A percentile compares a stretch with the other conserved stretches of the same genome.
Conservation (phyloP, 2,329 filamentous ascomycete species). For the Arthroderma sp. region DNA sequence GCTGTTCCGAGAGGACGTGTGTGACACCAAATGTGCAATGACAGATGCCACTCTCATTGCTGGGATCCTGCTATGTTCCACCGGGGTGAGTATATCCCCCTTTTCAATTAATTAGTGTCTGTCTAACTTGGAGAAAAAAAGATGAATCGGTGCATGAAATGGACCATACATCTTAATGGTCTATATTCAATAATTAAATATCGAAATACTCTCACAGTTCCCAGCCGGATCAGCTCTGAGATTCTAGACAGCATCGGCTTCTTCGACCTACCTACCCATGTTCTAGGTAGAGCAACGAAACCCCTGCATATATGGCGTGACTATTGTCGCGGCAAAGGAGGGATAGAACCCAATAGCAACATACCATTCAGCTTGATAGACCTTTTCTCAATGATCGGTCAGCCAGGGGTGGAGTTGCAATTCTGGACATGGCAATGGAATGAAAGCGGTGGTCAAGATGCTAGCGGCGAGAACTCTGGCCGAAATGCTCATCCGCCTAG, state of each 20-base stretch:
- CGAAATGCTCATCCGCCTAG: not conserved
- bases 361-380: conserved; percentile 12
- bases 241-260: conserved; percentile 11
- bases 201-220: conserved; percentile 5
- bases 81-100: conserved; percentile 8
- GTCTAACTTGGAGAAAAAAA: not conserved
- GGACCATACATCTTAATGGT: conserved; percentile 12
- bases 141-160: conserved; percentile 13
- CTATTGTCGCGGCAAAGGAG: conserved; percentile 11
- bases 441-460: not conserved
- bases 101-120: not conserved
- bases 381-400: conserved; percentile 8
- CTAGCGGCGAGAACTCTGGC: not conserved
- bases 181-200: conserved; percentile 10
- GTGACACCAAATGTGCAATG: not conserved
- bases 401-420: conserved; percentile 9
- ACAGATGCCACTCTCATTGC: conserved; percentile 13
- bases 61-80: conserved; percentile 9
- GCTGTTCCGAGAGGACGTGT: conserved; percentile 11
- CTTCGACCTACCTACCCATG: conserved; percentile 12
- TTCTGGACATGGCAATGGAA: conserved; percentile 11
- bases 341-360: conserved; percentile 10
- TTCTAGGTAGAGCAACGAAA: conserved; percentile 9
- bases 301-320: conserved; percentile 13
- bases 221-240: conserved; percentile 6